phyloP scores from a whole-genome alignment of 768 basidiomycete genomes.

The Fistulinella prunicolor region DNA sequence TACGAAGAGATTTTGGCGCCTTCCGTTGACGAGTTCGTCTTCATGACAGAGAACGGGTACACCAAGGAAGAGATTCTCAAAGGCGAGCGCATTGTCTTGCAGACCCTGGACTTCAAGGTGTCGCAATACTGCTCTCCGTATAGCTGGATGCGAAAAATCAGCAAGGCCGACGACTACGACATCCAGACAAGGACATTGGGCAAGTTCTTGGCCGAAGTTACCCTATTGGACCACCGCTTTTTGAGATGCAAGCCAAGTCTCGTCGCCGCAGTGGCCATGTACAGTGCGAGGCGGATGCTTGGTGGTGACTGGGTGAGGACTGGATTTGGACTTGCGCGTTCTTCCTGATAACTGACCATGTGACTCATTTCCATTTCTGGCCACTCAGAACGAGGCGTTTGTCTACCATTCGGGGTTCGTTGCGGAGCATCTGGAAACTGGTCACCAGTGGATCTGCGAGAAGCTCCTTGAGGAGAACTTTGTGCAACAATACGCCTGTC shows the following conservation, averaged over 20 bases:
- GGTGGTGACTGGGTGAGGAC: conserved; percentile 90
- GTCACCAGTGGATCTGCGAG: conserved; percentile 78
- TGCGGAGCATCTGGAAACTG: conserved; percentile 80
- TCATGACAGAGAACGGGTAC: conserved; percentile 96
- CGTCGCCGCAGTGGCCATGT: conserved; percentile 96
- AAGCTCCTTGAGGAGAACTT: conserved; percentile 80
- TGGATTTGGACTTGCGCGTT: conserved; percentile 17
- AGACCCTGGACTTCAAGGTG: conserved; percentile 91
- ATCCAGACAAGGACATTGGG: conserved; percentile 95
- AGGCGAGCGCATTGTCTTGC: conserved; percentile 94
- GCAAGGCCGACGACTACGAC: conserved; percentile 98
- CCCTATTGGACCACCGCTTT: conserved; percentile 90
- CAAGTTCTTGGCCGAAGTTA: conserved; percentile 97
- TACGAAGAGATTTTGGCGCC: conserved; percentile 99
- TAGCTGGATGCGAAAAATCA: conserved; percentile 98
- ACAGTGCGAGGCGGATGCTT: conserved; percentile 90
- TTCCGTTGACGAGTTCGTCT: conserved; percentile 96
- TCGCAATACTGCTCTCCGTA: conserved; percentile 99
- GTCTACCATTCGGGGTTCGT: conserved; percentile 91
- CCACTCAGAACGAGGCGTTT: conserved; percentile 77
- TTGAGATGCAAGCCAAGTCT: conserved; percentile 90
- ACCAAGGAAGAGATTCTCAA: conserved; percentile 95
- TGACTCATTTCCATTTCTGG: conserved; percentile 30
- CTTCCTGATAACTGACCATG: conserved; percentile 24
- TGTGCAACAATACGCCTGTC: conserved; percentile 81